phyloP scores from a whole-genome alignment of 768 basidiomycete genomes.

The Cyclocybe aegerita region DNA sequence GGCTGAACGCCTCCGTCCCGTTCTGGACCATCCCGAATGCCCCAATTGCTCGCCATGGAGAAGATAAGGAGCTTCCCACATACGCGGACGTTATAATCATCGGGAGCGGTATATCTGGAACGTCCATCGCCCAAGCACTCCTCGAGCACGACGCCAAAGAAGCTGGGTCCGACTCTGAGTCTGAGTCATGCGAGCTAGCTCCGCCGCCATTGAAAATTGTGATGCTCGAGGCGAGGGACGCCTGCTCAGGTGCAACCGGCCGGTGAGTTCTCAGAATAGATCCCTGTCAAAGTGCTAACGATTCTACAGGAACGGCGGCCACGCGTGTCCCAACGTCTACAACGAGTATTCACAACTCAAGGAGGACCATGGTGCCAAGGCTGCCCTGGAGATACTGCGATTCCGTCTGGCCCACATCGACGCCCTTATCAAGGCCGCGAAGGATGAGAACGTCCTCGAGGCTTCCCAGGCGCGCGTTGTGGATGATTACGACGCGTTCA shows the following conservation, averaged over 20 bases:
- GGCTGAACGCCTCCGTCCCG: constrained; percentile 49
- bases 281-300: neutral
- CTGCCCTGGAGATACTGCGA: constrained; percentile 53
- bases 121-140: constrained; percentile 55
- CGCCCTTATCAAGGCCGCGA: constrained; percentile 46
- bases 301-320: constrained; percentile 62
- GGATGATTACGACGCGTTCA: constrained; percentile 58
- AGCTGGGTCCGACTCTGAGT: neutral
- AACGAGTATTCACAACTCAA: constrained; percentile 54
- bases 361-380: constrained; percentile 40
- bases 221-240: constrained; percentile 80
- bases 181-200: no score
- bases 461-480: constrained; percentile 58
- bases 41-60: constrained; percentile 37
- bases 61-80: constrained; percentile 29
- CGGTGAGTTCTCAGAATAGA: neutral
- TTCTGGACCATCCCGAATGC: constrained; percentile 66
- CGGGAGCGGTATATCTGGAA: constrained; percentile 78
- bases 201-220: constrained; percentile 40
- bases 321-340: constrained; percentile 60
- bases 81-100: constrained; percentile 71
- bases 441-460: constrained; percentile 50
- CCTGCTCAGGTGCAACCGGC: constrained; percentile 74
- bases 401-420: constrained; percentile 62
- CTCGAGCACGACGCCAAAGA: constrained; percentile 33